These are phyloP conservation scores for Colletotrichum sp. DNA, from an alignment of 2,329 filamentous ascomycete genomes.

Conservation along the genomic window DNA sequence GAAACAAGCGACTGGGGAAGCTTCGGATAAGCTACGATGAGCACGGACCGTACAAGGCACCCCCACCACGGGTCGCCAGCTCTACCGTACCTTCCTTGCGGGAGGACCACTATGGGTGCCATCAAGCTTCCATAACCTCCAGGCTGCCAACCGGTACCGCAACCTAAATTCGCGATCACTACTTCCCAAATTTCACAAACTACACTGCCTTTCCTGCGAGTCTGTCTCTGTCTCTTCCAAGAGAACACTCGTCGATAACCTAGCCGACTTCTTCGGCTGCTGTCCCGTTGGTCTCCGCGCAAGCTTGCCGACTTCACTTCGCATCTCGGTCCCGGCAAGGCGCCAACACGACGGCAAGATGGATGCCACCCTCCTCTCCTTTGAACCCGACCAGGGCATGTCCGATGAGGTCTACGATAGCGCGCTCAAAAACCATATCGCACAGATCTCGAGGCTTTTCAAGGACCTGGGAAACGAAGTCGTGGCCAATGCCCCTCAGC, in stretches of 20 bases:
- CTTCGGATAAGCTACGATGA: neutral
- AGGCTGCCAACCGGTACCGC: neutral
- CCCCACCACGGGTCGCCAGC: neutral
- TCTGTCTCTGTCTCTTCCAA: neutral
- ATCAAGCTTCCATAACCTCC: neutral
- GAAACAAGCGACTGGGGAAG: neutral
- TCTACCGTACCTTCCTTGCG: neutral
- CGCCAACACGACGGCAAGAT: constrained; percentile 26
- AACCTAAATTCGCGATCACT: neutral
- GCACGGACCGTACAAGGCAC: constrained; percentile 9
- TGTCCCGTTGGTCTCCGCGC: neutral
- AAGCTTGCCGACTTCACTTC: neutral
- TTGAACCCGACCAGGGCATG: constrained; percentile 37
- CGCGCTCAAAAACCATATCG: constrained; percentile 41
- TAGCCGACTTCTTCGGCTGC: neutral
- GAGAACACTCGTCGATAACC: neutral
- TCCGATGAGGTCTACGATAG: constrained; percentile 45
- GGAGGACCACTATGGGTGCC: neutral
- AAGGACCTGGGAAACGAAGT: constrained; percentile 37
- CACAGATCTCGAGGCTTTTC: constrained; percentile 41
- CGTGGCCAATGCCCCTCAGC: constrained; percentile 34
- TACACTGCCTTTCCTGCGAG: neutral
- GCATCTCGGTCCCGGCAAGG: neutral
- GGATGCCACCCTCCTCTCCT: constrained; percentile 44
- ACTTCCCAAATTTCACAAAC: neutral